Conservation (phyloP, 2,329 filamentous ascomycete species). For the Aspergillus ustus region DNA sequence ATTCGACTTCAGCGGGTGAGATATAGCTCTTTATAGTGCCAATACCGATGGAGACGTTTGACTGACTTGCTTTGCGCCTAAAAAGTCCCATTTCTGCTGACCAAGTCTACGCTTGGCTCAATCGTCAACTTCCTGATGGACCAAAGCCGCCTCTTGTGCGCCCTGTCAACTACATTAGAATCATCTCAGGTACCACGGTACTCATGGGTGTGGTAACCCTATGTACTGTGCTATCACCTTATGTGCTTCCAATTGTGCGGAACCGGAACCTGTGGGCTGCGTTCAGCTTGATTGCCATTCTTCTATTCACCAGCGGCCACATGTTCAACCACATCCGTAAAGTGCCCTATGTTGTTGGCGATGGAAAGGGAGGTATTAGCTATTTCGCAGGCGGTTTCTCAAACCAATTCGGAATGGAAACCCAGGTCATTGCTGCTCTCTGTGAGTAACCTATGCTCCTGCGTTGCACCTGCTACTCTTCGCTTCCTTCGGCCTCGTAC, state of each 20-base stretch:
- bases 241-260: slow-evolving; percentile 78
- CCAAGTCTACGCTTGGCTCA: slow-evolving; percentile 76
- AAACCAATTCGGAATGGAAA: slow-evolving; percentile 91
- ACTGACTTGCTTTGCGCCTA: background rate
- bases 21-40: slow-evolving; percentile 6
- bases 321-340: slow-evolving; percentile 99
- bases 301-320: slow-evolving; percentile 93
- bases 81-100: slow-evolving; percentile 75
- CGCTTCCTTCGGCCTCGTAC: background rate
- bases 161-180: slow-evolving; percentile 84
- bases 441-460: slow-evolving; percentile 65
- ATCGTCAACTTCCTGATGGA: slow-evolving; percentile 75
- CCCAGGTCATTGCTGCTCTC: slow-evolving; percentile 89
- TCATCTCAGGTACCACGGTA: slow-evolving; percentile 70
- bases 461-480: background rate
- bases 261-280: slow-evolving; percentile 95
- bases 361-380: slow-evolving; percentile 81
- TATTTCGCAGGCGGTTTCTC: slow-evolving; percentile 94
- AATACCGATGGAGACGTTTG: background rate
- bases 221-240: slow-evolving; percentile 73
- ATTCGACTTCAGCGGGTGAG: slow-evolving; percentile 87
- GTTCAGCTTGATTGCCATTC: slow-evolving; percentile 82
- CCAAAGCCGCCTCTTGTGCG: slow-evolving; percentile 78
- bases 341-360: slow-evolving; percentile 85
- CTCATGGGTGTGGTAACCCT: slow-evolving; percentile 72